A percentile compares a stretch with the other conserved stretches of the same genome.
phyloP scores from a whole-genome alignment of 2,329 filamentous ascomycete species.

The Cyphellophora europaea region DNA sequence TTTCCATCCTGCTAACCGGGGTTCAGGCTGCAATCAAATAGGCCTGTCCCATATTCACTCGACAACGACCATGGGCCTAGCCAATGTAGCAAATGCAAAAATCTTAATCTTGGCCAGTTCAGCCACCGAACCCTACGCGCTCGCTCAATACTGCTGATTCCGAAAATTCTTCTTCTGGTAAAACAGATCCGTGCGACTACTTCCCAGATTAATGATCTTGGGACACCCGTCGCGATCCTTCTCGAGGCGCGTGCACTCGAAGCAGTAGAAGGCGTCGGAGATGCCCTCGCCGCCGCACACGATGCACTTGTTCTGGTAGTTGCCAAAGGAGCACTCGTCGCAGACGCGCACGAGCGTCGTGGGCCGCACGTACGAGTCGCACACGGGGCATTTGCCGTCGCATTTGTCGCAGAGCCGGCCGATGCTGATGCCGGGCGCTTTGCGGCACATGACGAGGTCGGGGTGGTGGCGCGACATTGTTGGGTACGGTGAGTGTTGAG shows the following conservation, averaged over 20 bases:
- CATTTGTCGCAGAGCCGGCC: slow-evolving; percentile 99
- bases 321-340: slow-evolving; percentile 98
- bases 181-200: slow-evolving; percentile 84
- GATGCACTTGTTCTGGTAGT: slow-evolving; percentile 99
- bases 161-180: slow-evolving; percentile 65
- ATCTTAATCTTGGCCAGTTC: too few relatives aligned
- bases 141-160: too few relatives aligned
- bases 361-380: slow-evolving; percentile 96
- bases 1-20: too few relatives aligned
- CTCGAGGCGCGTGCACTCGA: slow-evolving; percentile 92
- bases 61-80: too few relatives aligned
- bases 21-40: too few relatives aligned
- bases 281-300: slow-evolving; percentile 98
- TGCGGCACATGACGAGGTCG: slow-evolving; percentile 99
- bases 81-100: too few relatives aligned
- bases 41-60: too few relatives aligned
- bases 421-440: slow-evolving; percentile 94
- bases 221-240: slow-evolving; percentile 97
- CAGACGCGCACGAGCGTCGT: slow-evolving; percentile 97
- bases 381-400: slow-evolving; percentile 98
- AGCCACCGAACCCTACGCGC: too few relatives aligned
- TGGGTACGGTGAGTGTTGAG: slow-evolving; percentile 7
- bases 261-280: slow-evolving; percentile 97
- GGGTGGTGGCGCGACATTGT: slow-evolving; percentile 90
- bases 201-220: slow-evolving; percentile 98